Evolutionary conservation across 352 stramenopile genomes (phyloP), one percentile per base, ranked within the genome.

Genomic region (Globisporangium viniferum): DNA sequence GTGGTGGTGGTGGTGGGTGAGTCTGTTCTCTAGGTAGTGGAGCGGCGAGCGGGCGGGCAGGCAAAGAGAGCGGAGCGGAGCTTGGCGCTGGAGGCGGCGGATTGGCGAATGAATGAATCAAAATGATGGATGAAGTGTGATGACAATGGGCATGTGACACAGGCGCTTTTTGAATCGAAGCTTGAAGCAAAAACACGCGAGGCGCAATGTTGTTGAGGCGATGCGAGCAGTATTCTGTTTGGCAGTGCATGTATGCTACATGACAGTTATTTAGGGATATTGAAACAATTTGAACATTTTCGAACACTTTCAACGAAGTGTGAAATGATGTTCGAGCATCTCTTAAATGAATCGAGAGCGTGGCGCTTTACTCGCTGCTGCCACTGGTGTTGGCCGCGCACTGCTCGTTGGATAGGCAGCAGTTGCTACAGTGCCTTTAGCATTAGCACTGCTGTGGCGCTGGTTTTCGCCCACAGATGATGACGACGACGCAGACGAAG

Each of bases 311-410:
- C 24, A 24, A 24, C 24, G 24, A 24, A 24, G 24, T 24, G 24
- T 24, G 24, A 24, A 24, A 24, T 24, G 24, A 24, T 24, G 24
- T 24, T 24, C 24, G 24, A 24, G 24, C 24, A 24, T 24, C 24
- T 24, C 41, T 20, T 48, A 61, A 36, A 48, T 61, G 20, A 61
- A 61, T 22, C 55, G 35, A 44, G 55, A 61, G 15, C 20, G 33
- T 14, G 18, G 55, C 2, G 31, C 55, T 61, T 5, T 41, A 36
- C 14, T 24, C 24, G 6, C 20, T 31, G 24, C 24, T 22, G 53
- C 3, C 12, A 5, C 29, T 27, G 27, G 4, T 14, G 15, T 24
- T 41, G 29, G 10, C 27, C 29, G 54, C 14, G 15, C 54, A 27
- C 7, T 6, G 20, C 48, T 55, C 48, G 2, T 31, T 14, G 20